Evolutionary conservation across 768 basidiomycete species (phyloP), one percentile per base, ranked within the genome.

Genomic region (Collybia mongolica): DNA sequence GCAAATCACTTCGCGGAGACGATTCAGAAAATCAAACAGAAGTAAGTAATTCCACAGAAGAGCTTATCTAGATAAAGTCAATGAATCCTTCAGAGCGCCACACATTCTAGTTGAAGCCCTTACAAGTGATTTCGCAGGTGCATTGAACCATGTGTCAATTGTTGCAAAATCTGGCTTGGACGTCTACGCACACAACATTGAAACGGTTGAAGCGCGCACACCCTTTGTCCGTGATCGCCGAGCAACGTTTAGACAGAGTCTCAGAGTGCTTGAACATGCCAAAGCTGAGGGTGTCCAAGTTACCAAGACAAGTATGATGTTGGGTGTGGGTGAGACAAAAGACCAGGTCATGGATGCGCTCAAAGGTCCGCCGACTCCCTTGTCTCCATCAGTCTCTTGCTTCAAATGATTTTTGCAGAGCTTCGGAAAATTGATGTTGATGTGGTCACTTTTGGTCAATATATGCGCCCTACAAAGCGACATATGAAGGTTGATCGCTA

Each of bases 401-500:
- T 12, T 6, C 11, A 32, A 32, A 3, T 44, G 24, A 55, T 44
- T 44, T n/a, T 7, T 46, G 40, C 64, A 98, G 97, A 96, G 55
- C 79, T 98, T 6, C 87, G 96, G 39, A 86, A 85, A 56, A 74
- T 84, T 40, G 80, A 93, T 57, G 95, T 98, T 39, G 96, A 98
- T 62, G 96, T 99, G 5, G 93, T 99, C 23, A 99, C 97, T 1
- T 98, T 99, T 65, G 97, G 97, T 2, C 97, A 99, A 71, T 99
- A 99, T 69, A 98, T 99, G 97, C 88, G 97, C 43, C 97, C 97
- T 6, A 98, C 97, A 7, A 98, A 98, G 69, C 82, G 86, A 23
- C 97, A 99, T 69, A 98, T 99, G 97, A 99, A 98, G 69, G 97
- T 99, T 8, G 88, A 93, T 57, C 88, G 93, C 24, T 99, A 99